Percentiles rank a stretch among this genome's conserved stretches.
Evolutionary conservation across 1,284 basidiomycete genomes (phyloP).

Genomic region (Agaricales sp.): DNA sequence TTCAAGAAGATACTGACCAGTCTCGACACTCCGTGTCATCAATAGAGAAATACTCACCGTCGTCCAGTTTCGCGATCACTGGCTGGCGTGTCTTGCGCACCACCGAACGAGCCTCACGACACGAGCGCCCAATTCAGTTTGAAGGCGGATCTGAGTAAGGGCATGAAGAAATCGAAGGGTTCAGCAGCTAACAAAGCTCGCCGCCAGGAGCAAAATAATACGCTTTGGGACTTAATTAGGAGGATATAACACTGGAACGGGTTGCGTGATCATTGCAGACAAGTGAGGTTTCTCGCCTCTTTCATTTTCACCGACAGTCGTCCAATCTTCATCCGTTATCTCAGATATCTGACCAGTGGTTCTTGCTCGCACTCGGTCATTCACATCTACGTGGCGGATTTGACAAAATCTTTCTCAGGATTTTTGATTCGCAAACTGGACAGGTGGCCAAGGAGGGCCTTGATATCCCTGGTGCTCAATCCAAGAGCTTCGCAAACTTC

Average conservation of each 20-base stretch:
- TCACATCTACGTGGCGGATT: no score
- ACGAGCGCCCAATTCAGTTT: conserved; percentile 15
- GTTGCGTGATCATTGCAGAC: no score
- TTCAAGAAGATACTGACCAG: conserved; percentile 40
- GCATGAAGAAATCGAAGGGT: conserved; percentile 17
- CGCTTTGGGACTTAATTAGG: conserved; percentile 57
- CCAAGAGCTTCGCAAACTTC: conserved; percentile 31
- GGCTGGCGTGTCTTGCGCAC: not conserved
- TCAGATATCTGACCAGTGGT: no score
- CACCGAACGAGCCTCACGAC: conserved; percentile 21
- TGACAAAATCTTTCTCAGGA: no score
- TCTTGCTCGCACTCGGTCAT: no score
- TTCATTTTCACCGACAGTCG: no score
- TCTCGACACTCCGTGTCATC: conserved; percentile 45
- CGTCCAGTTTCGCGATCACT: conserved; percentile 47
- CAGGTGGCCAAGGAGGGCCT: no score
- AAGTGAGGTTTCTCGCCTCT: no score
- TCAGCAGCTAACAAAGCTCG: conserved; percentile 41
- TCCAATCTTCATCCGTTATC: no score
- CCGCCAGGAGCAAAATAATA: conserved; percentile 44
- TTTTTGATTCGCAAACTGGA: no score
- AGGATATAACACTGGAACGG: conserved; percentile 15
- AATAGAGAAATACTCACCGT: conserved; percentile 52
- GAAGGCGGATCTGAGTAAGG: conserved; percentile 42
- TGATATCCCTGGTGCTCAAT: conserved; percentile 31